Percentiles rank a stretch among this genome's conserved stretches.
Conservation (phyloP, 495 filamentous ascomycete genomes). For the Margaritispora aquatica region DNA sequence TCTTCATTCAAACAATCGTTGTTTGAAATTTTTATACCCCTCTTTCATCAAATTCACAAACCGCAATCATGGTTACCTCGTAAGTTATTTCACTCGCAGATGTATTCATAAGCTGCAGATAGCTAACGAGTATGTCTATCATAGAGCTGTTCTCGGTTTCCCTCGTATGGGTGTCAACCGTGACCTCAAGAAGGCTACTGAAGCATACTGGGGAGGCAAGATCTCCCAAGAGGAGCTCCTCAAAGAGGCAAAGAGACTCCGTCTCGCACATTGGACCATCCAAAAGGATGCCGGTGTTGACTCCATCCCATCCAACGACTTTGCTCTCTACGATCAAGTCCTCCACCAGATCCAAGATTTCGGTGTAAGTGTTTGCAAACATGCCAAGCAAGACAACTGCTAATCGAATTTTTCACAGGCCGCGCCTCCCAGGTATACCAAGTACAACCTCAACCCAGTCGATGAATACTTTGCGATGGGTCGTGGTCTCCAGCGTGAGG, state of each 20-base stretch:
- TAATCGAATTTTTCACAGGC: constrained; percentile 43
- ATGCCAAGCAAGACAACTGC: constrained; percentile 8
- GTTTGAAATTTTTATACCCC: constrained; percentile 49
- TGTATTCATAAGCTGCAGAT: neutral
- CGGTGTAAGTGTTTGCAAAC: constrained; percentile 55
- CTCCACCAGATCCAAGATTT: constrained; percentile 99
- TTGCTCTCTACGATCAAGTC: constrained; percentile 97
- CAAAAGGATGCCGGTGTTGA: constrained; percentile 97
- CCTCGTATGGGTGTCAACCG: constrained; percentile 95
- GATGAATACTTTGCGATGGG: constrained; percentile 99
- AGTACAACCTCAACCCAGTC: constrained; percentile 74
- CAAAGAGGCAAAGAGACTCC: constrained; percentile 90
- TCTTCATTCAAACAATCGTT: neutral
- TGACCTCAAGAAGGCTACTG: constrained; percentile 99
- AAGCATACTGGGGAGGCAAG: constrained; percentile 96
- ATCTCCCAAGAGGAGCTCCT: constrained; percentile 81
- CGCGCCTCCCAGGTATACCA: constrained; percentile 83
- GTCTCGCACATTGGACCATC: constrained; percentile 96
- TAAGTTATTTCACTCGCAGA: constrained; percentile 29
- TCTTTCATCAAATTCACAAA: neutral
- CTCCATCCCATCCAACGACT: constrained; percentile 98
- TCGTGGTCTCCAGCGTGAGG: constrained; percentile 89
- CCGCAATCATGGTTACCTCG: constrained; percentile 75
- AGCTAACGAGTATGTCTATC: constrained; percentile 31
- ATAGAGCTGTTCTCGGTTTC: constrained; percentile 65